These are phyloP conservation scores for Heritiera fomes DNA, from an alignment of 345 rosid species.

Conservation along the genomic window DNA sequence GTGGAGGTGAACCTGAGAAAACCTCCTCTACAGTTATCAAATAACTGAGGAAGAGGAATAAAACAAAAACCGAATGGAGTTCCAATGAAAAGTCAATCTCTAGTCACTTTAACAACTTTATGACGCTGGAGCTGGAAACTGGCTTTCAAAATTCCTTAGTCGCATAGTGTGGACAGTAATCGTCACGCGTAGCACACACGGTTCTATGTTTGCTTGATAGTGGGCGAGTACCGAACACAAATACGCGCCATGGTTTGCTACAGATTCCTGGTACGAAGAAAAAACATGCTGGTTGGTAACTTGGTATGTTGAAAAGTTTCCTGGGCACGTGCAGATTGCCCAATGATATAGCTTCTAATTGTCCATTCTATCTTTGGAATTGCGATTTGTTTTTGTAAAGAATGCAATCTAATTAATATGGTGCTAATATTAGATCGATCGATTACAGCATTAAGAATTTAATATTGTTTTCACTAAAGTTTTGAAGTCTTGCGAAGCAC, in stretches of 20 bases:
- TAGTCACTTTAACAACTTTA: background rate
- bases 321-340: background rate
- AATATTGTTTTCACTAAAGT: constrained; percentile 6
- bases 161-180: background rate
- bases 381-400: too few relatives aligned
- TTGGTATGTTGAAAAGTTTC: background rate
- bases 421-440: background rate
- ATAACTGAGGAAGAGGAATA: background rate
- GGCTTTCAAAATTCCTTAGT: background rate
- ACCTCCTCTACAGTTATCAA: background rate
- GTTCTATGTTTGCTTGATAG: background rate
- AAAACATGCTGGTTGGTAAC: background rate
- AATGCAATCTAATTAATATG: background rate
- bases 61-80: background rate
- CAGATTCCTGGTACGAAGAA: background rate
- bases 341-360: too few relatives aligned
- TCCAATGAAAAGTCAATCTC: background rate
- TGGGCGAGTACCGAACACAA: background rate
- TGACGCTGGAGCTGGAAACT: background rate
- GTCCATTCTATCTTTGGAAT: background rate
- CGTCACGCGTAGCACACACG: background rate
- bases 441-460: background rate
- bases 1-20: background rate
- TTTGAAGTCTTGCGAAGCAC: constrained; percentile 30
- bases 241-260: background rate